A percentile compares a stretch with the other conserved stretches of the same genome.
Evolutionary conservation across 2,329 filamentous ascomycete genomes (phyloP).

Genomic region (Alternaria viburni): DNA sequence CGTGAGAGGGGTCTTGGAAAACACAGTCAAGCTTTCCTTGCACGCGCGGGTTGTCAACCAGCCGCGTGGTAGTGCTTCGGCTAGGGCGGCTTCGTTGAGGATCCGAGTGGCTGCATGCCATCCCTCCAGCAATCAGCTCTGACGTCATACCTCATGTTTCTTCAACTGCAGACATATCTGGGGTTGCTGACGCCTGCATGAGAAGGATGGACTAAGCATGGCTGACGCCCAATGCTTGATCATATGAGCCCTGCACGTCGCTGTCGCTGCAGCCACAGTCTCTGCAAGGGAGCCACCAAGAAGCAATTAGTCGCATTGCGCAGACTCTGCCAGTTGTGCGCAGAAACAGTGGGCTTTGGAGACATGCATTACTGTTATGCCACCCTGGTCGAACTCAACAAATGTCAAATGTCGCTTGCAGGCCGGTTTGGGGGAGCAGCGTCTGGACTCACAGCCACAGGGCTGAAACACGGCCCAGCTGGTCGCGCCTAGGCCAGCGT

Average conservation of each 20-base stretch:
- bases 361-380: background rate
- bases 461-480: slow-evolving; percentile 11
- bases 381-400: background rate
- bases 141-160: background rate
- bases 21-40: background rate
- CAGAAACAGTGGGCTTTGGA: background rate
- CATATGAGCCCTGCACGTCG: background rate
- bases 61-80: background rate
- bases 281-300: background rate
- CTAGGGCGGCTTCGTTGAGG: background rate
- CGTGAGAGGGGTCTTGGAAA: background rate
- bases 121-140: background rate
- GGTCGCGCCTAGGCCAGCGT: slow-evolving; percentile 2
- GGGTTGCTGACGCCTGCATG: background rate
- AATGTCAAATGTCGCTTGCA: background rate
- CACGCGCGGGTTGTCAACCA: background rate
- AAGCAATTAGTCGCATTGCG: background rate
- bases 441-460: background rate
- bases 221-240: background rate
- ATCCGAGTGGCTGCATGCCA: background rate
- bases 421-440: background rate
- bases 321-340: background rate
- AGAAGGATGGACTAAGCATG: background rate
- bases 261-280: background rate
- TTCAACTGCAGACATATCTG: background rate